Evolutionary conservation across 2,329 filamentous ascomycete genomes (phyloP).

Genomic region (Trichoderma semiorbis): DNA sequence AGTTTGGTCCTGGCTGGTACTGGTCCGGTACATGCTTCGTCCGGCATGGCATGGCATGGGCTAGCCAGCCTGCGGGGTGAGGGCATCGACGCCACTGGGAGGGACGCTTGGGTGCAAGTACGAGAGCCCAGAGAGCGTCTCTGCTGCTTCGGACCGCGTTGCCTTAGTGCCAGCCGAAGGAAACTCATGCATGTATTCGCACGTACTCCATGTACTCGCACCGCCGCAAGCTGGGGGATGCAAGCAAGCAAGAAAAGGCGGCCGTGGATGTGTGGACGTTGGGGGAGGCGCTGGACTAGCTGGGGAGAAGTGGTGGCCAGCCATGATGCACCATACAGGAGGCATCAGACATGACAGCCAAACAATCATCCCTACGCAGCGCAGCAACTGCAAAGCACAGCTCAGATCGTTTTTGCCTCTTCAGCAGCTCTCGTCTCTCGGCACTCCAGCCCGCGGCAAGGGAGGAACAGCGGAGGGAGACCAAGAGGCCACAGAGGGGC

Average conservation of each 20-base stretch:
- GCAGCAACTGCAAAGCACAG: not conserved
- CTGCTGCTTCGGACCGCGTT: conserved; percentile 9
- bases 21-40: not conserved
- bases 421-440: not conserved
- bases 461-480: not conserved
- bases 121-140: not conserved
- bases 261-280: not conserved
- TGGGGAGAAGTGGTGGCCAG: not conserved
- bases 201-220: not conserved
- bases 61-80: not conserved
- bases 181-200: conserved; percentile 9
- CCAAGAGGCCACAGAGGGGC: not conserved
- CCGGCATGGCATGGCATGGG: not conserved
- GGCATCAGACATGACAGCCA: not conserved
- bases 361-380: not conserved
- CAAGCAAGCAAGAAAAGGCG: conserved; percentile 2
- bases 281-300: not conserved
- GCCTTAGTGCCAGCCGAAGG: conserved; percentile 8
- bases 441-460: not conserved
- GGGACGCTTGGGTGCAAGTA: not conserved
- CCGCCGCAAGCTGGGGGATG: not conserved
- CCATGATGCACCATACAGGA: not conserved
- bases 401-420: not conserved
- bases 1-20: not conserved
- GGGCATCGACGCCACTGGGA: not conserved